Evolutionary conservation across 306 rosid genomes (phyloP).

Genomic region (Medicago arabica): DNA sequence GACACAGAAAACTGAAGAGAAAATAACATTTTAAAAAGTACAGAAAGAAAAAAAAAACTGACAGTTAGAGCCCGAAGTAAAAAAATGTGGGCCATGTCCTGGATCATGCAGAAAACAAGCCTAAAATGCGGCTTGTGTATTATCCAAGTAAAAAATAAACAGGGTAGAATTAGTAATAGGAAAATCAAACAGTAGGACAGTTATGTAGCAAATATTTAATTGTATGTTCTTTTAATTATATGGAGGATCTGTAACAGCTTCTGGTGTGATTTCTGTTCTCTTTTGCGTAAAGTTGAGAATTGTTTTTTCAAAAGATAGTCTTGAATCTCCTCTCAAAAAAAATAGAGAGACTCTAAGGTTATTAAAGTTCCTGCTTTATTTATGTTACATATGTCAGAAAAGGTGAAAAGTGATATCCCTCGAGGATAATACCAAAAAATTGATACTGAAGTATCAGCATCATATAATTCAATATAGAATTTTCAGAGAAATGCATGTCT

Average conservation of each 20-base stretch:
- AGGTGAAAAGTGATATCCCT: conserved; percentile 31
- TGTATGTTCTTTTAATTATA: not conserved
- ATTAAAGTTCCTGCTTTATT: not conserved
- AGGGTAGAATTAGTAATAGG: not conserved
- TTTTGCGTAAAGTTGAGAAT: not conserved
- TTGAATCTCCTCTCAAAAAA: not conserved
- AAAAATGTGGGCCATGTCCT: not conserved
- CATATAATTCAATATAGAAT: conserved; percentile 23
- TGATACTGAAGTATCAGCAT: conserved; percentile 27
- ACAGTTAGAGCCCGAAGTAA: not conserved
- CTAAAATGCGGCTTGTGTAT: not conserved
- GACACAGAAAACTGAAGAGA: conserved; percentile 19
- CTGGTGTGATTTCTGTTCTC: conserved; percentile 3
- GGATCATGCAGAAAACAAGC: conserved; percentile 16
- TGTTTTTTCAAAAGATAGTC: not conserved
- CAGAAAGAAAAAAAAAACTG: not conserved
- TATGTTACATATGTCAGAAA: conserved; percentile 16
- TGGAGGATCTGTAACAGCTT: not conserved
- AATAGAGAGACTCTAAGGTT: not conserved
- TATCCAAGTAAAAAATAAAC: not conserved
- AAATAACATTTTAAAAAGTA: conserved; percentile 12
- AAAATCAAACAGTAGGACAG: not conserved
- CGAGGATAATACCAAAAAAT: not conserved
- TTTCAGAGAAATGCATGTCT: conserved; percentile 19
- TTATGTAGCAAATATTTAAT: not conserved